Percentiles rank a stretch among this genome's conserved stretches.
These are phyloP conservation scores for Sorghum bicolor DNA, from an alignment of 176 grass and related monocot genomes.

Conservation along the genomic window DNA sequence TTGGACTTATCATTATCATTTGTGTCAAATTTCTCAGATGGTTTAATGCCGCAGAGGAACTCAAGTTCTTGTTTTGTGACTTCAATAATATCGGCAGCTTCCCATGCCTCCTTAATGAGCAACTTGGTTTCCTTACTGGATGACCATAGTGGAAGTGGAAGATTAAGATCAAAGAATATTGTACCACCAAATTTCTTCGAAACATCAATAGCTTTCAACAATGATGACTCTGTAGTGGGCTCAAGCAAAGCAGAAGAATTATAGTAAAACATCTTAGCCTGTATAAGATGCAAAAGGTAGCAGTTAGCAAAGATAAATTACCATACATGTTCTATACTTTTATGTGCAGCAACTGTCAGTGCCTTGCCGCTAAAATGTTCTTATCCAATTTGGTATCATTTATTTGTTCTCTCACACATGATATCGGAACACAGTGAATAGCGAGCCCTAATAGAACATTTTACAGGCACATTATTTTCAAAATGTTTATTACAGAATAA, in stretches of 20 bases:
- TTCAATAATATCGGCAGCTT: slow-evolving; percentile 68
- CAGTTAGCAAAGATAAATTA: background rate
- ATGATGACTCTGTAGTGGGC: slow-evolving; percentile 33
- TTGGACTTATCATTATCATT: slow-evolving; percentile 39
- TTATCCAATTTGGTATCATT: background rate
- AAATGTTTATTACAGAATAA: background rate
- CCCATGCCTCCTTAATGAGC: slow-evolving; percentile 67
- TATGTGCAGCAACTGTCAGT: background rate
- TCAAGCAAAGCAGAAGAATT: slow-evolving; percentile 79
- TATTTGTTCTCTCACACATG: background rate
- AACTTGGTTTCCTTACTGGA: slow-evolving; percentile 56
- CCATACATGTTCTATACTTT: background rate
- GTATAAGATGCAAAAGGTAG: slow-evolving; percentile 37
- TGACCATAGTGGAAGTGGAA: slow-evolving; percentile 73
- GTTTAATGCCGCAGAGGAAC: slow-evolving; percentile 61
- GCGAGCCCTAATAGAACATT: background rate
- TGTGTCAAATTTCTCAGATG: slow-evolving; percentile 38
- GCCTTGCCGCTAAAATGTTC: background rate
- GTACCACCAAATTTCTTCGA: slow-evolving; percentile 59
- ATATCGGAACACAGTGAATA: background rate
- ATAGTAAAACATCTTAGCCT: slow-evolving; percentile 97
- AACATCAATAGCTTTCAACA: slow-evolving; percentile 61
- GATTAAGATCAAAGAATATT: slow-evolving; percentile 82
- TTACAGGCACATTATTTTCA: background rate
- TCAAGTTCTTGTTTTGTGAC: slow-evolving; percentile 79